Base-by-base conservation (phyloP, 495 filamentous ascomycete genomes). In the Physcia stellaris region DNA sequence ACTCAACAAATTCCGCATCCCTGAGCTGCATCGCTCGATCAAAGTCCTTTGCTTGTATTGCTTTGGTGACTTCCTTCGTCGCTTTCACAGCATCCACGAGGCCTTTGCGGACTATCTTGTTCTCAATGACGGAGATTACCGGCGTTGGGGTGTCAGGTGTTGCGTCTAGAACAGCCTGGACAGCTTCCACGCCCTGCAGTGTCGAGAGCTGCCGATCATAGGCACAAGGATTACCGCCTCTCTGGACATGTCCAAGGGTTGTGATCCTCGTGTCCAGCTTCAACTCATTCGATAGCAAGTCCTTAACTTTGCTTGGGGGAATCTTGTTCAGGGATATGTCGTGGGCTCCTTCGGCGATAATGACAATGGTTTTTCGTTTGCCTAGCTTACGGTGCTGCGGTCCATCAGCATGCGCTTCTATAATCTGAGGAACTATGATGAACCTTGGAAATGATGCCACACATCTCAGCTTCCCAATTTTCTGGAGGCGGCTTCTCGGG, bases 341-440 rank as follows among this genome's bases (percentile, higher is more conserved):
- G 34, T 86, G 78, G 19, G 90, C 90, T 47, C 90, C 90, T 58
- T 99, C 90, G 26, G 90, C 88, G 35, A 99, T 79, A 45, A 99
- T 95, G 46, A 99, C 87, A 43, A 96, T 96, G 1, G 92, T 96
- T 62, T 94, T 88, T 43, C 92, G 72, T 67, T 95, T 96, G 36
- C 92, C 92, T 48, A 84, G 68, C 41, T 77, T 67, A 40, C 92
- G 83, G 62, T 99, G 92, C 84, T 94, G 42, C 40, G 28, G 13
- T 26, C 75, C 54, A 77, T 62, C 37, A 38, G 15, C 5, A 29
- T n/a, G 6, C 4, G 4, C 6, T 22, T 6, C 4, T 18, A 16
- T 4, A 15, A 2, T 5, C 4, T 10, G 4, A 13, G 28, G 15
- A 20, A n/a, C n/a, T n/a, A 13, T 12, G 15, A 57, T 68, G 41